phyloP scores from a whole-genome alignment of 192 early-diverging fungal species.

The Podochytrium sp. region DNA sequence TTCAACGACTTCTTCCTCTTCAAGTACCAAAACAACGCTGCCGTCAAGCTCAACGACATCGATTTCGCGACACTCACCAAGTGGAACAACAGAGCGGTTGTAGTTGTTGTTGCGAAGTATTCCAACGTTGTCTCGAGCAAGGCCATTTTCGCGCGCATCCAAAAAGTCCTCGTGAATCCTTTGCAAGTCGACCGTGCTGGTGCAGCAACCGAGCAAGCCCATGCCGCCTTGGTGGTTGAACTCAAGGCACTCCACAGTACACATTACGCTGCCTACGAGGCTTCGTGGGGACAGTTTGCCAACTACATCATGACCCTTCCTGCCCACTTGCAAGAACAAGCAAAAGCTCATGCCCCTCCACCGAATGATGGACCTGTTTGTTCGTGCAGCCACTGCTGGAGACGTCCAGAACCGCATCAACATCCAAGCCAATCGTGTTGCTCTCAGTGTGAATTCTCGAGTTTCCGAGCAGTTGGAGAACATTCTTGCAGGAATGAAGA shows the following conservation, averaged over 20 bases:
- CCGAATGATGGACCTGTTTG: neutral
- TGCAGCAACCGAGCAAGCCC: no score
- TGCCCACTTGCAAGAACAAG: neutral
- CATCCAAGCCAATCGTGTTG: neutral
- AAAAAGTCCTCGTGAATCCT: no score
- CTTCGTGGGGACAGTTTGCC: neutral
- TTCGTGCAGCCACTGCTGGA: neutral
- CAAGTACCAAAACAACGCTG: no score
- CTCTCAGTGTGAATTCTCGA: neutral
- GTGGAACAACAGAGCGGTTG: no score
- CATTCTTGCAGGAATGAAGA: neutral
- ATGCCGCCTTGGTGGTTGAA: neutral
- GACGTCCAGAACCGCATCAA: neutral
- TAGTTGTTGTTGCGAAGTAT: no score
- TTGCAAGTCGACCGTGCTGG: no score
- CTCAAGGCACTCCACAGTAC: neutral
- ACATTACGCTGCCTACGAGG: neutral
- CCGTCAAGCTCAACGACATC: no score
- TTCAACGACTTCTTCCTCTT: no score
- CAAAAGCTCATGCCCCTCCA: neutral
- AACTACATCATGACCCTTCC: neutral
- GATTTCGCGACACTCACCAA: no score
- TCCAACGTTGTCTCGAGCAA: no score
- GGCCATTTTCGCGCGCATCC: no score
- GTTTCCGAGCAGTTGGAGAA: neutral